Conservation (phyloP, 2,329 filamentous ascomycete genomes). For the Phialophora chinensis region DNA sequence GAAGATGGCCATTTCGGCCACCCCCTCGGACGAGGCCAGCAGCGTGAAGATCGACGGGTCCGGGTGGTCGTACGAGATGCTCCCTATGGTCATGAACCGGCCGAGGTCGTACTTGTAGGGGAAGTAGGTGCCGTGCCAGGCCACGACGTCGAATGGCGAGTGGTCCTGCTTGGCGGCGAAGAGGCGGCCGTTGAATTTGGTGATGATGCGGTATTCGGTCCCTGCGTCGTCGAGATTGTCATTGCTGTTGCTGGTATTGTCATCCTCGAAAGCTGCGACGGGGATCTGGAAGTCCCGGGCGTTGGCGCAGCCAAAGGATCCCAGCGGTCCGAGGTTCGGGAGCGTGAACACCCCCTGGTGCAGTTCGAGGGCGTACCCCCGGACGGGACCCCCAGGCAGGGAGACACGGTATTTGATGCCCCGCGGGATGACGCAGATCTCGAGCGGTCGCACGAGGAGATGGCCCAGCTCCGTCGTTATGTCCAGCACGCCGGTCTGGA, state of each 20-base stretch:
- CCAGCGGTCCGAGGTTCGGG: slow-evolving; percentile 74
- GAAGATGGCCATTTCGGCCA: slow-evolving; percentile 70
- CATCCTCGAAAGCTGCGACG: slow-evolving; percentile 65
- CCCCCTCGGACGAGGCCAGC: slow-evolving; percentile 65
- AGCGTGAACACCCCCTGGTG: slow-evolving; percentile 74
- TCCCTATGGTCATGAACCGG: slow-evolving; percentile 75
- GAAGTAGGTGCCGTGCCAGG: slow-evolving; percentile 80
- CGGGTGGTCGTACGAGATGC: slow-evolving; percentile 75
- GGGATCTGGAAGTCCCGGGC: slow-evolving; percentile 76
- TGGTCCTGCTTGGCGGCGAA: slow-evolving; percentile 70
- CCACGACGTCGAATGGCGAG: slow-evolving; percentile 78
- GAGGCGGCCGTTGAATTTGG: slow-evolving; percentile 70
- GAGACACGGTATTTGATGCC: slow-evolving; percentile 74
- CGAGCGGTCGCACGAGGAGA: slow-evolving; percentile 74
- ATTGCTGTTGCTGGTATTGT: slow-evolving; percentile 42
- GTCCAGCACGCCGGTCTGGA: slow-evolving; percentile 74
- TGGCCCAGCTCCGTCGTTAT: slow-evolving; percentile 65
- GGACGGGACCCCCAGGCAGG: slow-evolving; percentile 64
- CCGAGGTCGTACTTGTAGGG: slow-evolving; percentile 82
- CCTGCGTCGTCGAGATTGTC: too few relatives aligned
- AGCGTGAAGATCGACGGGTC: slow-evolving; percentile 79
- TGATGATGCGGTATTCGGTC: slow-evolving; percentile 56
- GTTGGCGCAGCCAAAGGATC: slow-evolving; percentile 74
- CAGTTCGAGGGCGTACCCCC: slow-evolving; percentile 76
- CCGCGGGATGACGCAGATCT: slow-evolving; percentile 76